A percentile compares a stretch with the other conserved stretches of the same genome.
These are phyloP conservation scores for Simmondsia chinensis DNA, from an alignment of 148 eudicot species.

Conservation along the genomic window DNA sequence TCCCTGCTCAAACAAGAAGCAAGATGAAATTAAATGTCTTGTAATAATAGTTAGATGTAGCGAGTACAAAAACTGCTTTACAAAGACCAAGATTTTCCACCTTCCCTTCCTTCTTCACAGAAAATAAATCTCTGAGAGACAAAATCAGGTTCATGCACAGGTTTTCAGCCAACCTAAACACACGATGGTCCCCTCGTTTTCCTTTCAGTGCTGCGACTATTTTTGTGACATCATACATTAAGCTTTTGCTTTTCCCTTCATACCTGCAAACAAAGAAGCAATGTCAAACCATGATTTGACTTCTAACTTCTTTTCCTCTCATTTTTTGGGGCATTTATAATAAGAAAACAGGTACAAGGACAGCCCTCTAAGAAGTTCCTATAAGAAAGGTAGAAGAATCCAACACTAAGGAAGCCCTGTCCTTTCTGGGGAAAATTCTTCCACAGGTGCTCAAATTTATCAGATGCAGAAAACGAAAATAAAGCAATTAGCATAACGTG, in stretches of 20 bases:
- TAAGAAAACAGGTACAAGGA: too few species aligned
- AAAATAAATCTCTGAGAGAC: conserved; percentile 77
- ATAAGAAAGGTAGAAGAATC: too few species aligned
- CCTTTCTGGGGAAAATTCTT: too few species aligned
- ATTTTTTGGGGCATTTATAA: too few species aligned
- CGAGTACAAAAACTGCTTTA: not conserved
- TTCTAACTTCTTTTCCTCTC: too few species aligned
- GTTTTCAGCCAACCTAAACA: conserved; percentile 88
- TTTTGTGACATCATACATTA: conserved; percentile 91
- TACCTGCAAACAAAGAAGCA: conserved; percentile 39
- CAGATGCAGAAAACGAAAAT: too few species aligned
- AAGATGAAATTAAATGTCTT: not conserved
- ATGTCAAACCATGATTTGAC: conserved; percentile 5
- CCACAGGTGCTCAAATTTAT: too few species aligned
- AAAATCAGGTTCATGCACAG: conserved; percentile 87
- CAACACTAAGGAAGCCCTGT: too few species aligned
- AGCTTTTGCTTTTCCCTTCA: conserved; percentile 84
- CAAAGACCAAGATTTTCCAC: conserved; percentile 19
- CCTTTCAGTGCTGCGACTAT: conserved; percentile 76
- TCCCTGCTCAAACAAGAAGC: conserved; percentile 40
- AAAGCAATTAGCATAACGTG: too few species aligned
- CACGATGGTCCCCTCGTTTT: conserved; percentile 94
- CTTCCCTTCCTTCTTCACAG: conserved; percentile 87
- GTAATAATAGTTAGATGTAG: not conserved
- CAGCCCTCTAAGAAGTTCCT: too few species aligned